A percentile compares a stretch with the other conserved stretches of the same genome.
Evolutionary conservation across 352 stramenopile species (phyloP).

Genomic region (Phytophthora fragariaefolia): DNA sequence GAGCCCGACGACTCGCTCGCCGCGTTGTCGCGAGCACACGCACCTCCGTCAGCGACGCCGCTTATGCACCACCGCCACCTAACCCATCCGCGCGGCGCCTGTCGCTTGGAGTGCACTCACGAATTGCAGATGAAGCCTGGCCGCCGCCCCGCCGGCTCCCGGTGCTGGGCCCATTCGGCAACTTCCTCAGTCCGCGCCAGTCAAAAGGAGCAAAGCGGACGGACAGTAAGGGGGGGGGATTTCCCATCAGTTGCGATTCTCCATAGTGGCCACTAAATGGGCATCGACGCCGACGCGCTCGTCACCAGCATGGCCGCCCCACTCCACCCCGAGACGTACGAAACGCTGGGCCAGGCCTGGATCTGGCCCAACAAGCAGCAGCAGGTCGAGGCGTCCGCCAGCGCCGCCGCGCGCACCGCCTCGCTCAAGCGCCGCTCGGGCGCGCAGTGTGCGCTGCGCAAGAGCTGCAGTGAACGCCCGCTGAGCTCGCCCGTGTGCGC

Average conservation of each 20-base stretch:
- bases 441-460: slow-evolving; percentile 38
- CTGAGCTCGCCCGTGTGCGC: slow-evolving; percentile 24
- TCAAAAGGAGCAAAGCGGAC: background rate
- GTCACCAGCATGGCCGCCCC: slow-evolving; percentile 26
- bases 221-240: background rate
- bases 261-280: slow-evolving; percentile 16
- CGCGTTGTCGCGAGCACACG: slow-evolving; percentile 24
- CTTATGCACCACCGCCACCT: slow-evolving; percentile 20
- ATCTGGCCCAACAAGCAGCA: slow-evolving; percentile 46
- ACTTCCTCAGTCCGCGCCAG: slow-evolving; percentile 26
- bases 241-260: background rate
- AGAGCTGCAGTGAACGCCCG: slow-evolving; percentile 47
- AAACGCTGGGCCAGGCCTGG: slow-evolving; percentile 47
- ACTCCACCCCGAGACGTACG: slow-evolving; percentile 41
- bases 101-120: slow-evolving; percentile 25
- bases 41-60: slow-evolving; percentile 22
- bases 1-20: slow-evolving; percentile 30
- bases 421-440: slow-evolving; percentile 42
- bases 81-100: slow-evolving; percentile 35
- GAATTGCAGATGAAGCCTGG: slow-evolving; percentile 3
- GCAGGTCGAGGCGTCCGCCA: slow-evolving; percentile 31
- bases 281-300: slow-evolving; percentile 24
- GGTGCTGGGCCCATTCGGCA: slow-evolving; percentile 26
- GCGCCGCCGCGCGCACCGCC: slow-evolving; percentile 19
- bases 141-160: slow-evolving; percentile 1